Conservation (phyloP, 2,329 filamentous ascomycete genomes). For the Phialophora macrospora region DNA sequence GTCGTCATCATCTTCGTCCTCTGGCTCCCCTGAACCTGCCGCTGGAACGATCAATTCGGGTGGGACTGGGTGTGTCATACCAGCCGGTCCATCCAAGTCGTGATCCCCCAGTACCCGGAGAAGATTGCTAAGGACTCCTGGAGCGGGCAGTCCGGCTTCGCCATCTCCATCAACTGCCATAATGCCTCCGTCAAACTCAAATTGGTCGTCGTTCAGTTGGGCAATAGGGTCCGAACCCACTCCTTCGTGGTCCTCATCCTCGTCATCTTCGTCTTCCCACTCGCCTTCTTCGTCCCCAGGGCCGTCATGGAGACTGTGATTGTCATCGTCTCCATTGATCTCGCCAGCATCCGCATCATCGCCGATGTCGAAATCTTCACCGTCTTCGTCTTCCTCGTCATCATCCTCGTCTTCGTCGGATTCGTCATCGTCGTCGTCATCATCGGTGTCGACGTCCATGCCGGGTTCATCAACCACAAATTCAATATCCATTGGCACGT, state of each 20-base stretch:
- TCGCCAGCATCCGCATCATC: slow-evolving; percentile 60
- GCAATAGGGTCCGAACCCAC: slow-evolving; percentile 51
- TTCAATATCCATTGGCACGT: slow-evolving; percentile 74
- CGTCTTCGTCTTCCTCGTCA: slow-evolving; percentile 56
- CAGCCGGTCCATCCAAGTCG: slow-evolving; percentile 28
- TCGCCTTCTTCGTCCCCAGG: slow-evolving; percentile 54
- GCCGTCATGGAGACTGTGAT: slow-evolving; percentile 33
- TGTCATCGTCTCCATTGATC: slow-evolving; percentile 47
- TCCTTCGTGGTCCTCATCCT: slow-evolving; percentile 51
- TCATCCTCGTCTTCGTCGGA: slow-evolving; percentile 64
- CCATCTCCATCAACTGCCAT: slow-evolving; percentile 51
- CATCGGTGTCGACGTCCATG: slow-evolving; percentile 68
- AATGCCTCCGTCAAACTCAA: slow-evolving; percentile 51
- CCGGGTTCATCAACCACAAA: slow-evolving; percentile 74
- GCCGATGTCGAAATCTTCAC: slow-evolving; percentile 60
- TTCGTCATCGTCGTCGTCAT: slow-evolving; percentile 66
- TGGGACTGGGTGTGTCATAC: slow-evolving; percentile 26
- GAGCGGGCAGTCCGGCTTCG: slow-evolving; percentile 38
- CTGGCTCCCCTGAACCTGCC: slow-evolving; percentile 29
- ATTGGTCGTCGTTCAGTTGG: slow-evolving; percentile 48
- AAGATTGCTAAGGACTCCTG: slow-evolving; percentile 44
- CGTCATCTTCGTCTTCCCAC: slow-evolving; percentile 57
- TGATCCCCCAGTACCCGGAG: slow-evolving; percentile 37
- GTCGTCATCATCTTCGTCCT: slow-evolving; percentile 58
- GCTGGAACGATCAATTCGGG: slow-evolving; percentile 33